Base-by-base conservation (phyloP, 2,329 filamentous ascomycete species). In the Gaeumannomyces tritici region DNA sequence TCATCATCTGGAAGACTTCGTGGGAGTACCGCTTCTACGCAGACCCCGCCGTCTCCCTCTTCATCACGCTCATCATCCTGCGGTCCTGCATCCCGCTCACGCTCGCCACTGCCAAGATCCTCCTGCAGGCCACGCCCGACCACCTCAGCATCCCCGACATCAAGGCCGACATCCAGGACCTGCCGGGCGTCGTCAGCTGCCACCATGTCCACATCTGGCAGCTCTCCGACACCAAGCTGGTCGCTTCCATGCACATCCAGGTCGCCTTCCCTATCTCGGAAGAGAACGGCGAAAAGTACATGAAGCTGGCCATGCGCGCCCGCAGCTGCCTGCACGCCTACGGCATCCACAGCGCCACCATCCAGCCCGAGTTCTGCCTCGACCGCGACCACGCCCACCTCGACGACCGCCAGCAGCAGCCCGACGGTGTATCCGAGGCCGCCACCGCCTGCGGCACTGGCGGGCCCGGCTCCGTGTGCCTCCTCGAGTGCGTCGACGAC, bases 161-260 rank as follows among this genome's bases (percentile, higher is more conserved):
- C 74, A 90, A 91, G 67, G 88, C 93, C 67, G 95, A 99, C 72
- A 96, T 99, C 62, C 85, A 93, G 71, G 78, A 84, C 21, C 85
- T 99, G 7, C 89, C 89, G 0, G 93, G 93, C 55, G 89, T 99
- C 59, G 80, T 95, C 65, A 91, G 89, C 72, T 96, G 92, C 71
- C 95, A 99, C 75, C 93, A 99, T 73, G 83, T 99, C 27, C 95
- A 99, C 73, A 92, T 99, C 65, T 99, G 95, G 95, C 93, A 98
- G 74, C 83, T 99, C 42, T 96, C 90, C 21, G 93, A 98, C 72
- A 95, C 92, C 61, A 96, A 97, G 78, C 81, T 96, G 42, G 89
- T 99, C 51, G 93, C 95, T 15, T 95, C 90, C 13, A 85, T 99
- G 75, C 95, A 99, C 72, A 88, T 99, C 57, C 91, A 96, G 73